Conservation (phyloP, 139 green algal species). For the Yamagishiella unicocca region DNA sequence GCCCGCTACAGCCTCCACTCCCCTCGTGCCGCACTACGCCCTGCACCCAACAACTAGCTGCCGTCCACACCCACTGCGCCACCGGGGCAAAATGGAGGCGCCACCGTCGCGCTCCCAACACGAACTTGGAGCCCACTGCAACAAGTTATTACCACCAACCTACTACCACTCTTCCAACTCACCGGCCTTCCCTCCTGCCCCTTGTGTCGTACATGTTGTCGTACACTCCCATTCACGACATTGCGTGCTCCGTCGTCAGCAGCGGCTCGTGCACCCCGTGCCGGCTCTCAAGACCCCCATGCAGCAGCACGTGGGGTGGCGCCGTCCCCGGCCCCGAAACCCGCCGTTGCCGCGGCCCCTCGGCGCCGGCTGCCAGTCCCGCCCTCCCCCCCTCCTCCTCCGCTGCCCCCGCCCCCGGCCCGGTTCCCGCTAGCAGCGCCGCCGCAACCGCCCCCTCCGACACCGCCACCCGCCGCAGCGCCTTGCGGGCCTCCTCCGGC, state of each 20-base stretch:
- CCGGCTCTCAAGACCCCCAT: not conserved
- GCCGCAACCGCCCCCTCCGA: slow-evolving; percentile 15
- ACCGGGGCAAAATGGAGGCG: too few relatives aligned
- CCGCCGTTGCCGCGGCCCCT: not conserved
- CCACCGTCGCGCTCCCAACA: too few relatives aligned
- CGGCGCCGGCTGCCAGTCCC: not conserved
- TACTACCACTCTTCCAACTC: too few relatives aligned
- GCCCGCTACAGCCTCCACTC: too few relatives aligned
- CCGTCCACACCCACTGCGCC: too few relatives aligned
- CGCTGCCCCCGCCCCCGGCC: not conserved
- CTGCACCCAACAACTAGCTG: too few relatives aligned
- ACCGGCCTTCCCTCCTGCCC: too few relatives aligned
- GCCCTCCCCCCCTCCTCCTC: not conserved
- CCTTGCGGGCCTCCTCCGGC: not conserved
- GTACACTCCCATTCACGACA: too few relatives aligned
- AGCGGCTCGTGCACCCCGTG: slow-evolving; percentile 39
- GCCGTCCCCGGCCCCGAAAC: not conserved
- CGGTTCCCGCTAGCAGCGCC: not conserved
- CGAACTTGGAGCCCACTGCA: too few relatives aligned
- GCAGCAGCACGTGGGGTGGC: slow-evolving; percentile 7
- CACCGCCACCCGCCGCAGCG: slow-evolving; percentile 28
- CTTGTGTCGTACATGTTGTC: too few relatives aligned
- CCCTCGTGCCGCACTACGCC: too few relatives aligned
- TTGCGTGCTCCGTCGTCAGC: slow-evolving; percentile 19
- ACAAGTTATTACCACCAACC: too few relatives aligned